phyloP scores from a whole-genome alignment of 148 eudicot species.

The Vaccinium corymbosum region DNA sequence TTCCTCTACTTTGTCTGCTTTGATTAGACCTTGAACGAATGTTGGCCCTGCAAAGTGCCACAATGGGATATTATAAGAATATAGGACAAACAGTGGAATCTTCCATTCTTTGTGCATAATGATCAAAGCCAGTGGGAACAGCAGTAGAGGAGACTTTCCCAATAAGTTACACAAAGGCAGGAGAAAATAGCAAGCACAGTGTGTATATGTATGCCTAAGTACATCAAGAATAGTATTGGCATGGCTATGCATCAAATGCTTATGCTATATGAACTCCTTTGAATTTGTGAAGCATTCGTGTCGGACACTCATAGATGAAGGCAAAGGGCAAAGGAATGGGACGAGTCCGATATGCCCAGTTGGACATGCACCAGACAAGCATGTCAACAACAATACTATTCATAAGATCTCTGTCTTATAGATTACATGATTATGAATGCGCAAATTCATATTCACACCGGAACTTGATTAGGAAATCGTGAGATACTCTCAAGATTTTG shows the following conservation, averaged over 20 bases:
- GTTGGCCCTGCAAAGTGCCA: conserved; percentile 13
- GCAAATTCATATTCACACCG: not conserved
- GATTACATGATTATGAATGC: not conserved
- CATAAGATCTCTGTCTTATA: not conserved
- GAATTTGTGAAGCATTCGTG: not conserved
- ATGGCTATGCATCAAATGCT: not conserved
- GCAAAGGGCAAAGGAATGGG: not conserved
- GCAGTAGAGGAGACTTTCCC: conserved; percentile 12
- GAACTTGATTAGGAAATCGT: not conserved
- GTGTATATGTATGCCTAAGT: not conserved
- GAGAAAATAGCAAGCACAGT: conserved; percentile 6
- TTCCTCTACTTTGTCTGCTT: not conserved
- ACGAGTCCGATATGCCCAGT: not conserved
- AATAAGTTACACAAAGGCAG: not conserved
- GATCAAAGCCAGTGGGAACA: conserved; percentile 8
- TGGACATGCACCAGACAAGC: not conserved
- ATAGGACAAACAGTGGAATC: not conserved
- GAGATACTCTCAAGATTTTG: not conserved
- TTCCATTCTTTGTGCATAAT: not conserved
- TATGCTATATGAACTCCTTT: not conserved
- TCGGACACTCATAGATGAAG: not conserved
- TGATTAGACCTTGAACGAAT: conserved; percentile 9
- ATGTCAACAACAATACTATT: not conserved
- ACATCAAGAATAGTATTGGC: not conserved
- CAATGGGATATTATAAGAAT: not conserved